phyloP scores from a whole-genome alignment of 352 stramenopile species.

The Phytophthora chlamydospora region DNA sequence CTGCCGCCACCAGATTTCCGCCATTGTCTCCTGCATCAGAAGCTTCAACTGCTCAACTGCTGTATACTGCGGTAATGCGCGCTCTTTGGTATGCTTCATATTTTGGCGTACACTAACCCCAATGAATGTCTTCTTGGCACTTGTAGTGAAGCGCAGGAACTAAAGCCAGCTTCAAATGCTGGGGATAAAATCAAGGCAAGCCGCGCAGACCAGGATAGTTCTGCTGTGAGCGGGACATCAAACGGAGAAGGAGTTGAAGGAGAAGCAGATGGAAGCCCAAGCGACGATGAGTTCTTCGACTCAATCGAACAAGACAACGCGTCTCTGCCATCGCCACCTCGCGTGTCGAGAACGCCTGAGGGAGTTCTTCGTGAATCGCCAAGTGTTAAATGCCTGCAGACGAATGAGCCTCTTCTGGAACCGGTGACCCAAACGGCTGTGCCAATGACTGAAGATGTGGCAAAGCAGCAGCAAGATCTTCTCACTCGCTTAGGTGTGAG shows the following conservation, averaged over 20 bases:
- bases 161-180: slow-evolving; percentile 17
- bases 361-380: slow-evolving; percentile 42
- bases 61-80: slow-evolving; percentile 65
- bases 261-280: slow-evolving; percentile 40
- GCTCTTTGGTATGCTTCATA: not conserved
- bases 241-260: slow-evolving; percentile 19
- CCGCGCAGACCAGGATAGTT: not conserved
- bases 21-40: slow-evolving; percentile 82
- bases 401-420: slow-evolving; percentile 58
- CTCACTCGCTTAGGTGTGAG: slow-evolving; percentile 70
- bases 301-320: slow-evolving; percentile 61
- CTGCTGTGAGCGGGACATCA: not conserved
- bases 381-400: slow-evolving; percentile 50
- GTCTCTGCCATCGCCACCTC: slow-evolving; percentile 13
- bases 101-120: not conserved
- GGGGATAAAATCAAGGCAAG: slow-evolving; percentile 11
- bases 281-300: slow-evolving; percentile 88
- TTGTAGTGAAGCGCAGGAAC: slow-evolving; percentile 37
- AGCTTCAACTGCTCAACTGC: slow-evolving; percentile 80
- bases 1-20: slow-evolving; percentile 70
- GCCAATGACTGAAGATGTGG: slow-evolving; percentile 81
- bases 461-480: slow-evolving; percentile 78
- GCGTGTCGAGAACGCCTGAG: slow-evolving; percentile 21
- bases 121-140: too few species aligned
- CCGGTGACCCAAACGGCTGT: slow-evolving; percentile 71